Conservation (phyloP, 23 red algal species). For the Gracilaria caudata region DNA sequence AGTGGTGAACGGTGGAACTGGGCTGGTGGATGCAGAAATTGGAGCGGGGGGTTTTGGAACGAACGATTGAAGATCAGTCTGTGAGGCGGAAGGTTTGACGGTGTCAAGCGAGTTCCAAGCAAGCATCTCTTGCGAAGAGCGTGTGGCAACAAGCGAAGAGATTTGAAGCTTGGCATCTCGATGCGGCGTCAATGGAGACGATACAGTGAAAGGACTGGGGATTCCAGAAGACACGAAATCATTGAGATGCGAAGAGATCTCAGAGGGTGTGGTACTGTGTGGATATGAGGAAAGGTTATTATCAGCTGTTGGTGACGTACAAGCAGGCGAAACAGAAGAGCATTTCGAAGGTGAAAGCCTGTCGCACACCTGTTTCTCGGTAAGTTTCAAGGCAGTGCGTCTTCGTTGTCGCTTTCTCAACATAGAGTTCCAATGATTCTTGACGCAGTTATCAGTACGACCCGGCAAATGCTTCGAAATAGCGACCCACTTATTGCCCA, state of each 20-base stretch:
- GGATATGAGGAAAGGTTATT: background rate
- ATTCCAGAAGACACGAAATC: conserved; percentile 44
- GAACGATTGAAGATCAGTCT: background rate
- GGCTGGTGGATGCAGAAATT: background rate
- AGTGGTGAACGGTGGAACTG: background rate
- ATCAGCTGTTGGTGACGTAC: background rate
- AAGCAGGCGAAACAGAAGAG: background rate
- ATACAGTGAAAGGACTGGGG: conserved; percentile 60
- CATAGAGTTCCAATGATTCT: conserved; percentile 97
- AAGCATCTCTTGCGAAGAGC: conserved; percentile 4
- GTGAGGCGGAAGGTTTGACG: background rate
- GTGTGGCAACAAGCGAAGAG: conserved; percentile 27
- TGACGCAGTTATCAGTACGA: conserved; percentile 95
- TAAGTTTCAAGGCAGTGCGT: conserved; percentile 38
- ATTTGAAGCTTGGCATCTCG: conserved; percentile 65
- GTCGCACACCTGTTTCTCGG: conserved; percentile 21
- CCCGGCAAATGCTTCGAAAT: conserved; percentile 87
- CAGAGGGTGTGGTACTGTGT: conserved; percentile 39
- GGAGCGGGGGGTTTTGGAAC: background rate
- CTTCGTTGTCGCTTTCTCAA: conserved; percentile 70
- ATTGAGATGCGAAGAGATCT: conserved; percentile 44
- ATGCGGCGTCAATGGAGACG: conserved; percentile 54
- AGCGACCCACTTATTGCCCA: conserved; percentile 93
- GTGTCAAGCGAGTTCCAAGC: conserved; percentile 5
- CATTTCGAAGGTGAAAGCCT: background rate